A percentile compares a stretch with the other conserved stretches of the same genome.
These are phyloP conservation scores for Suillus subalutaceus DNA, from an alignment of 768 basidiomycete genomes.

Conservation along the genomic window DNA sequence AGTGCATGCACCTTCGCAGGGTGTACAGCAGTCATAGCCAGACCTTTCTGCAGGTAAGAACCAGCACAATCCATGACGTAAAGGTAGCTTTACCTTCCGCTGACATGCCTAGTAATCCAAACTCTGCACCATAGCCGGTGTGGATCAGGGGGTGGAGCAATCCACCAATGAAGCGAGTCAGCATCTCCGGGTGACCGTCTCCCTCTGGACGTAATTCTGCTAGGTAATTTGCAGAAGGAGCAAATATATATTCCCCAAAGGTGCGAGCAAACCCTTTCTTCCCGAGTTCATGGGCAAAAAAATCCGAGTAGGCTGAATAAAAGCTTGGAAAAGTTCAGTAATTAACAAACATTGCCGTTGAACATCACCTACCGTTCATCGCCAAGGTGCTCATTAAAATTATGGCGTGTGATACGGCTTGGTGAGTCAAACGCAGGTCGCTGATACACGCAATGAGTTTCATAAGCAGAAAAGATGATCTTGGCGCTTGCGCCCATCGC, in stretches of 20 bases:
- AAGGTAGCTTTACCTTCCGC: slow-evolving; percentile 55
- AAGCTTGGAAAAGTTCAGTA: slow-evolving; percentile 41
- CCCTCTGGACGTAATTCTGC: slow-evolving; percentile 37
- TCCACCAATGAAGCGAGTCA: slow-evolving; percentile 57
- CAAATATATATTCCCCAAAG: slow-evolving; percentile 62
- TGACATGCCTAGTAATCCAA: slow-evolving; percentile 57
- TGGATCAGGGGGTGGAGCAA: slow-evolving; percentile 70
- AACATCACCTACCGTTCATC: slow-evolving; percentile 48
- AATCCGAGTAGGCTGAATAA: slow-evolving; percentile 59
- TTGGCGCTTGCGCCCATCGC: slow-evolving; percentile 25
- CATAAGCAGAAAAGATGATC: slow-evolving; percentile 42
- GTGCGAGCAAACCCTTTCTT: slow-evolving; percentile 44
- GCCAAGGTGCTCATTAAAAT: slow-evolving; percentile 58
- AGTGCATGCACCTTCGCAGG: slow-evolving; percentile 8
- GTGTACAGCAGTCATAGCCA: slow-evolving; percentile 52
- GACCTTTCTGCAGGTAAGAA: slow-evolving; percentile 42
- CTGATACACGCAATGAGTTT: slow-evolving; percentile 34
- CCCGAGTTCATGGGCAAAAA: slow-evolving; percentile 49
- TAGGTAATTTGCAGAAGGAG: slow-evolving; percentile 45
- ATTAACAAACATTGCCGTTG: slow-evolving; percentile 4
- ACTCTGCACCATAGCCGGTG: slow-evolving; percentile 63
- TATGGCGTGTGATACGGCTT: slow-evolving; percentile 44
- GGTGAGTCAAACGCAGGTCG: slow-evolving; percentile 47
- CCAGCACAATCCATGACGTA: slow-evolving; percentile 39
- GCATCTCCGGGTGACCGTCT: slow-evolving; percentile 49